Conservation (phyloP, 345 rosid genomes). For the Brassica incana region DNA sequence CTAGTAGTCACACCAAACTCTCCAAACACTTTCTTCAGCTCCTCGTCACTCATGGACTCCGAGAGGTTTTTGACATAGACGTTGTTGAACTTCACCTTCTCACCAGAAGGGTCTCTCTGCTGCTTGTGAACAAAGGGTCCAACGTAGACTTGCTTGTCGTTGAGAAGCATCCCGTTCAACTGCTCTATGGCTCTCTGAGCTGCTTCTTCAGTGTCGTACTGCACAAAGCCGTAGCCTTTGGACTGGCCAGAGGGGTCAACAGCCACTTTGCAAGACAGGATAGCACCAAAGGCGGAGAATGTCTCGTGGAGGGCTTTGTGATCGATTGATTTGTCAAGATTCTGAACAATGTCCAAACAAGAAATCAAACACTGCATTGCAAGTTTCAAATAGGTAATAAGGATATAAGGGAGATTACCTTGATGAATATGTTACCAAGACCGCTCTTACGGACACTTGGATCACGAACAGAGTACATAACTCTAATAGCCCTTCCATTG, state of each 20-base stretch:
- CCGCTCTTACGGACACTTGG: slow-evolving; percentile 91
- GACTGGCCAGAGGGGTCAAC: slow-evolving; percentile 78
- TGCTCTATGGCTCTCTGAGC: slow-evolving; percentile 81
- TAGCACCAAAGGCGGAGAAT: slow-evolving; percentile 77
- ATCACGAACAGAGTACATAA: slow-evolving; percentile 93
- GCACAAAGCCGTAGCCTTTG: slow-evolving; percentile 95
- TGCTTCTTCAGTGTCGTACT: slow-evolving; percentile 75
- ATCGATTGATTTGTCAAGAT: slow-evolving; percentile 84
- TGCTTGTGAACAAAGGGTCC: slow-evolving; percentile 89
- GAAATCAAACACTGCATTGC: not conserved
- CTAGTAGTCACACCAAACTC: slow-evolving; percentile 77
- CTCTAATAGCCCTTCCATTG: slow-evolving; percentile 67
- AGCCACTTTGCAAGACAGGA: slow-evolving; percentile 91
- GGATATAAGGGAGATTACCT: slow-evolving; percentile 42
- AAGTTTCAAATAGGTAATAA: not conserved
- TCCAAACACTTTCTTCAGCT: slow-evolving; percentile 64
- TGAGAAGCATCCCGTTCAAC: slow-evolving; percentile 86
- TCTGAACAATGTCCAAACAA: slow-evolving; percentile 44
- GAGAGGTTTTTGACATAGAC: slow-evolving; percentile 81
- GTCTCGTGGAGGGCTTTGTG: slow-evolving; percentile 92
- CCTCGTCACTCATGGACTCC: slow-evolving; percentile 68
- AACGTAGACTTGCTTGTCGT: slow-evolving; percentile 91
- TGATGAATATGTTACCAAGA: slow-evolving; percentile 86
- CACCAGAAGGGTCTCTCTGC: slow-evolving; percentile 60
- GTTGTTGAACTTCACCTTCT: slow-evolving; percentile 68